A percentile compares a stretch with the other conserved stretches of the same genome.
Evolutionary conservation across 2,329 filamentous ascomycete species (phyloP).

Genomic region (Cryphonectria japonica): DNA sequence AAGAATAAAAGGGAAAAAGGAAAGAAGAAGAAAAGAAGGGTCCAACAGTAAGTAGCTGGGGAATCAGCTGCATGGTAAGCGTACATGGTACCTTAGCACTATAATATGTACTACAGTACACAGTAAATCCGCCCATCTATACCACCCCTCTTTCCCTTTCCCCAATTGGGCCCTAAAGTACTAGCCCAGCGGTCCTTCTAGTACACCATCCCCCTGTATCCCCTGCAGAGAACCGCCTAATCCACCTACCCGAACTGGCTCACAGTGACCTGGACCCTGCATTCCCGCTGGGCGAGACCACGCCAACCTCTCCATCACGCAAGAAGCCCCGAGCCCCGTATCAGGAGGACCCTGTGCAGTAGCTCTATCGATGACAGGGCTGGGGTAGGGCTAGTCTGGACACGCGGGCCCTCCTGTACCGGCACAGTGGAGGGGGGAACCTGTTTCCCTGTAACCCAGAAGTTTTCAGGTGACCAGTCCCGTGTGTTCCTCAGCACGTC

Average conservation of each 20-base stretch:
- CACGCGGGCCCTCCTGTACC: not conserved
- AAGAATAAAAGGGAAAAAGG: not conserved
- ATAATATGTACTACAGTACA: not conserved
- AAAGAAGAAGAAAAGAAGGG: conserved; percentile 22
- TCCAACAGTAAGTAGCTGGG: conserved; percentile 15
- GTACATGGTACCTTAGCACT: not conserved
- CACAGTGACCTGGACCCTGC: conserved; percentile 2
- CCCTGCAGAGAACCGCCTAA: not conserved
- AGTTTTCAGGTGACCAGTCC: conserved; percentile 21
- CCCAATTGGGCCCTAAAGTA: too few relatives aligned
- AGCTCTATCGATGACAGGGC: not conserved
- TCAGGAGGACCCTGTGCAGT: not conserved
- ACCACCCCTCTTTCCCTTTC: not conserved
- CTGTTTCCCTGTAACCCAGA: not conserved
- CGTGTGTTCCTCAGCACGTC: conserved; percentile 16
- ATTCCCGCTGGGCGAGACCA: not conserved
- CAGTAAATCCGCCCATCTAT: conserved; percentile 6
- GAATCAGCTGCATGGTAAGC: conserved; percentile 13
- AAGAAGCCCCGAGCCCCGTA: conserved; percentile 3
- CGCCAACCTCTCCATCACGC: not conserved
- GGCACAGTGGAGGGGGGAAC: not conserved
- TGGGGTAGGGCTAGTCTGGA: not conserved
- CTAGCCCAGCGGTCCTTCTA: not conserved
- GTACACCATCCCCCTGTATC: conserved; percentile 4
- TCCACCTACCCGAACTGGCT: conserved; percentile 10